Evolutionary conservation across 371 early-diverging fungal genomes (phyloP).

Genomic region (Phascolomyces articulosus): DNA sequence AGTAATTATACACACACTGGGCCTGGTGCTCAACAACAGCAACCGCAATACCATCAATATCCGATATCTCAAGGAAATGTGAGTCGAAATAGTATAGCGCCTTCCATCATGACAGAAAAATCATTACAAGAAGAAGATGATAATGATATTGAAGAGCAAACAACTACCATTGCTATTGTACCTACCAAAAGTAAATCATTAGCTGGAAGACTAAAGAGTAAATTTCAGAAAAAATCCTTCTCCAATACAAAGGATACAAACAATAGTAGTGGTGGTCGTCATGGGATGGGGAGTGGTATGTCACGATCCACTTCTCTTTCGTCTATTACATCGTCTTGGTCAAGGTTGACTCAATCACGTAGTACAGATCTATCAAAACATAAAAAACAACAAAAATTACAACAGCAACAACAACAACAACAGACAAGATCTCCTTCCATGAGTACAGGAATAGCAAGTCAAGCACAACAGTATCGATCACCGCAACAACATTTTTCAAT

Average conservation of each 20-base stretch:
- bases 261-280: too few species aligned
- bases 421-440: background rate
- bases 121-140: background rate
- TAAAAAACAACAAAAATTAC: background rate
- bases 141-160: background rate
- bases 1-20: too few species aligned
- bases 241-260: too few species aligned
- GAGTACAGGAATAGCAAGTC: background rate
- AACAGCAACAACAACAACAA: background rate
- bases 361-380: background rate
- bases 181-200: conserved; percentile 19
- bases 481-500: background rate
- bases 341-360: background rate
- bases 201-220: conserved; percentile 18
- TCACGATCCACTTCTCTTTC: conserved; percentile 14
- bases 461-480: background rate
- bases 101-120: background rate
- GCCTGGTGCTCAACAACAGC: background rate
- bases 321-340: conserved; percentile 9
- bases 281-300: background rate
- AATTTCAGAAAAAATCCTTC: conserved; percentile 13
- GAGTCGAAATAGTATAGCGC: background rate
- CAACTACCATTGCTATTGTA: background rate
- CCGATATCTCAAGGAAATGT: background rate
- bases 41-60: too few species aligned